These are phyloP conservation scores for Didymella exigua DNA, from an alignment of 2,329 filamentous ascomycete genomes.

Conservation along the genomic window DNA sequence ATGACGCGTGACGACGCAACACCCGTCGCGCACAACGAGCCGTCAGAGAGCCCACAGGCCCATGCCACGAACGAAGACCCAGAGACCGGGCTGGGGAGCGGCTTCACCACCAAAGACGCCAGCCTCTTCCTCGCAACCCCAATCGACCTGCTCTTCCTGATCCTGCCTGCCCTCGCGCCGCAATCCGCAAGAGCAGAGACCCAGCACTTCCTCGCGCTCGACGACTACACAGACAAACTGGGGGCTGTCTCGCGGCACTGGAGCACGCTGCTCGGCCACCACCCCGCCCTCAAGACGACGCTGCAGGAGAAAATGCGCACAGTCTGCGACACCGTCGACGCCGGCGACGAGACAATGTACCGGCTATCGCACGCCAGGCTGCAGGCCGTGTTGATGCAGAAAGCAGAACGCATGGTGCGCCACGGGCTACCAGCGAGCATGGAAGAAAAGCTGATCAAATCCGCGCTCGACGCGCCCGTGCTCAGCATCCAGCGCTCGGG, in stretches of 20 bases:
- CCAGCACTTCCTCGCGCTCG: slow-evolving; percentile 69
- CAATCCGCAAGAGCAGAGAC: slow-evolving; percentile 57
- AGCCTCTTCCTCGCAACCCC: slow-evolving; percentile 84
- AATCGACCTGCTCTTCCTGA: slow-evolving; percentile 82
- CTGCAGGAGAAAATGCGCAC: slow-evolving; percentile 70
- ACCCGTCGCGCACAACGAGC: no score
- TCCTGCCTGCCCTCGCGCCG: slow-evolving; percentile 72
- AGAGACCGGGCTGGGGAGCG: slow-evolving; percentile 37
- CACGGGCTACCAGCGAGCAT: slow-evolving; percentile 75
- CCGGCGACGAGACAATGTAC: slow-evolving; percentile 84
- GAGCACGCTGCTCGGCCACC: slow-evolving; percentile 58
- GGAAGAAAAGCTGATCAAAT: slow-evolving; percentile 82
- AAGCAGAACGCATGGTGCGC: slow-evolving; percentile 72
- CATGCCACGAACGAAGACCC: background rate
- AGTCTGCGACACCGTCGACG: slow-evolving; percentile 82
- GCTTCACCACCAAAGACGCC: slow-evolving; percentile 68
- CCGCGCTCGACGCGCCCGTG: slow-evolving; percentile 76
- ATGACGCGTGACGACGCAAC: slow-evolving; percentile 39
- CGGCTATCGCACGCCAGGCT: slow-evolving; percentile 77
- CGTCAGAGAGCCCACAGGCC: no score
- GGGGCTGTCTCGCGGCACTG: slow-evolving; percentile 63
- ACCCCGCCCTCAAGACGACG: slow-evolving; percentile 48
- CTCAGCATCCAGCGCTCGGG: slow-evolving; percentile 70
- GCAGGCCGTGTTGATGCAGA: slow-evolving; percentile 66
- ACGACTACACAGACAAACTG: slow-evolving; percentile 74